Conservation (phyloP, 345 rosid species). For the Brassica rapa region DNA sequence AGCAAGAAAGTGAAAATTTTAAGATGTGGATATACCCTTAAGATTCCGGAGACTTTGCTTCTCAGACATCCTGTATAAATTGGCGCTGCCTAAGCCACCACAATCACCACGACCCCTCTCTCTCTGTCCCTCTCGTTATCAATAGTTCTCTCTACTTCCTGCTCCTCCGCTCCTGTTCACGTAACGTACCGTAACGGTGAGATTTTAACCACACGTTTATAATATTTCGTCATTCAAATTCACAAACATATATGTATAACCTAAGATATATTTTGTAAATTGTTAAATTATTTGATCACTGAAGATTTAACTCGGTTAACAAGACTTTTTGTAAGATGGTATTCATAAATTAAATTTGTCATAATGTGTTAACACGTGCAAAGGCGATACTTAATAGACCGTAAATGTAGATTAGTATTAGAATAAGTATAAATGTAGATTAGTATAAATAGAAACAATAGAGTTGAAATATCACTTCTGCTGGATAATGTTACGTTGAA, state of each 20-base stretch:
- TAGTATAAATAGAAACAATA: neutral
- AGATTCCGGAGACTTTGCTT: neutral
- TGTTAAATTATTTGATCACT: neutral
- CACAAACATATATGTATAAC: neutral
- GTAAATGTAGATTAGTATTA: neutral
- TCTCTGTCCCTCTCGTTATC: neutral
- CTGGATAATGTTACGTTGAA: neutral
- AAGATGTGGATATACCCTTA: neutral
- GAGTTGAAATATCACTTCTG: neutral
- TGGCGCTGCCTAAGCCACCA: neutral
- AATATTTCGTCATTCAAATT: neutral
- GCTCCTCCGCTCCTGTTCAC: neutral
- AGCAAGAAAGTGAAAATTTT: neutral
- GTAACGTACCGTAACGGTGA: neutral
- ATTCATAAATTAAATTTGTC: neutral
- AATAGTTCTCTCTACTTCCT: neutral
- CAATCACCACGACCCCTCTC: neutral
- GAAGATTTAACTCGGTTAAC: neutral
- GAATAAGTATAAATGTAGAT: too few species aligned
- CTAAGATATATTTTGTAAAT: neutral
- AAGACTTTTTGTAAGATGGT: neutral
- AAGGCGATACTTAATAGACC: neutral
- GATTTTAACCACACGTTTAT: neutral
- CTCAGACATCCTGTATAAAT: neutral
- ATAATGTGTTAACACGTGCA: neutral